Evolutionary conservation across 208 protist genomes (phyloP), one percentile per base, ranked within the genome.

Genomic region (Herpetomonas tarakana): DNA sequence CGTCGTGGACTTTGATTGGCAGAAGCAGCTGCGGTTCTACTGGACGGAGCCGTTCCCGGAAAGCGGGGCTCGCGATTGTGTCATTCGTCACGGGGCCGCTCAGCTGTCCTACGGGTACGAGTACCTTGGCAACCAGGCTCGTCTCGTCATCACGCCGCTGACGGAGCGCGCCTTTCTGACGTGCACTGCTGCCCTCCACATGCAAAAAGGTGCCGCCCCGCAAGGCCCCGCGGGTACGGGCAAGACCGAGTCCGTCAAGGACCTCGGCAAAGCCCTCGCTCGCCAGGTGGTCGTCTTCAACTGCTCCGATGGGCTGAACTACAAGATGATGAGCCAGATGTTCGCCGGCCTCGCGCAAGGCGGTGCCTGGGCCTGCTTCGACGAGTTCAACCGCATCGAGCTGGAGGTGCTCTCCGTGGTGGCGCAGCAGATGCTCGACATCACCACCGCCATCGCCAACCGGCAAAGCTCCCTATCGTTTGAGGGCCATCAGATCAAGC

Each of bases 221-320:
- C 86, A 94, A 28, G 97, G 97, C 7, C 97, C 97, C 2, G 95
- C 97, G 24, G 97, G 97, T 39, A 99, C 97, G 7, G 97, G 97
- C 25, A 99, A 99, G 76, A 98, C 97, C 2, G 97, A 98, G 62
- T 97, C 93, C 26, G 90, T 96, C n/a, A 98, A 99, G 74, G 94
- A 97, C 58, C 68, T 98, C 2, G 88, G 86, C 21, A 92, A 93
- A 52, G 82, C 83, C 0, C 75, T 98, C 26, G 96, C 88, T n/a
- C 60, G 87, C 27, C 88, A 94, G 61, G 86, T 93, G 19, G 88
- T 97, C 30, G 96, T 98, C 1, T 97, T 98, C 82, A 98, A 98
- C 74, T 98, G 96, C 78, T 96, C 91, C 47, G 92, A 97, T 67
- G 92, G 96, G 51, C 91, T 98, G 38, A 94, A 98, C 68, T 98